Conservation (phyloP, 176 grass and related monocot species). For the Secale cereale region DNA sequence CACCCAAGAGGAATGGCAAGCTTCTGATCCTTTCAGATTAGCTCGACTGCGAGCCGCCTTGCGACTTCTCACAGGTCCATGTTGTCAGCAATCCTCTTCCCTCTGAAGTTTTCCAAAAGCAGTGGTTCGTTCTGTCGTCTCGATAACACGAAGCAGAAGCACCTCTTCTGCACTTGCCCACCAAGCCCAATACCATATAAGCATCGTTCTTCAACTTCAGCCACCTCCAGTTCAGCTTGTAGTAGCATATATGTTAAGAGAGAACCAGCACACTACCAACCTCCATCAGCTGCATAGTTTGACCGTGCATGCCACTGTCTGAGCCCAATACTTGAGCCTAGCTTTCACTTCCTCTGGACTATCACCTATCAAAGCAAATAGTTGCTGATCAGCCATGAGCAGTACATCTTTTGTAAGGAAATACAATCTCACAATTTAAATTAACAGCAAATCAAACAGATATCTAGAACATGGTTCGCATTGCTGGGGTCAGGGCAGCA, state of each 20-base stretch:
- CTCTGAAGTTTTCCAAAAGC: slow-evolving; percentile 9
- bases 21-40: slow-evolving; percentile 18
- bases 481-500: neutral
- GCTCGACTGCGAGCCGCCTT: neutral
- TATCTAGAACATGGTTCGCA: neutral
- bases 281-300: slow-evolving; percentile 64
- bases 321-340: slow-evolving; percentile 83
- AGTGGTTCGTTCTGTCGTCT: slow-evolving; percentile 15
- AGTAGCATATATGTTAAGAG: slow-evolving; percentile 3
- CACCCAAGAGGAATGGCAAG: neutral
- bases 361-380: slow-evolving; percentile 48
- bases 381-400: slow-evolving; percentile 23
- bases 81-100: neutral
- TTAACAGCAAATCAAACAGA: neutral
- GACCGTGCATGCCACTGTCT: slow-evolving; percentile 81
- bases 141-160: slow-evolving; percentile 17
- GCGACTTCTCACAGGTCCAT: neutral
- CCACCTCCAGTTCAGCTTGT: slow-evolving; percentile 23
- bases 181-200: slow-evolving; percentile 16
- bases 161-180: neutral
- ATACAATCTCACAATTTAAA: neutral
- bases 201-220: slow-evolving; percentile 12
- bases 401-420: neutral
- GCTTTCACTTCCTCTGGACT: slow-evolving; percentile 79
- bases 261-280: slow-evolving; percentile 2